Conservation (phyloP, 2,329 filamentous ascomycete genomes). For the Plectosphaerella plurivora region DNA sequence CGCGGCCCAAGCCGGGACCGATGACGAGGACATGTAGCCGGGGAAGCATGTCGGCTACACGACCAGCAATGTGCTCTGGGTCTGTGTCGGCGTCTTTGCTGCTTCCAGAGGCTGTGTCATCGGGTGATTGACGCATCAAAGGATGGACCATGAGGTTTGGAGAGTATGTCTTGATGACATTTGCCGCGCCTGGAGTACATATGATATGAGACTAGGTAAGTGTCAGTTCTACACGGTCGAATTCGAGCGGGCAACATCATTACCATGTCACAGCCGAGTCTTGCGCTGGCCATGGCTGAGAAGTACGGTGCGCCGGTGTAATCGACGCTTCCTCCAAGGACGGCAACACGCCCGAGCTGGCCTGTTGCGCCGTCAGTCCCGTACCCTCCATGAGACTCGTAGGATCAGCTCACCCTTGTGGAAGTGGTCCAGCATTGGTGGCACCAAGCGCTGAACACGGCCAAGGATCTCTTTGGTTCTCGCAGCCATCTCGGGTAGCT, state of each 20-base stretch:
- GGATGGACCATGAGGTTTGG: slow-evolving; percentile 99
- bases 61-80: slow-evolving; percentile 56
- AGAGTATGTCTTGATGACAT: slow-evolving; percentile 95
- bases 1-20: slow-evolving; percentile 86
- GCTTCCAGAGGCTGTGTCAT: slow-evolving; percentile 9
- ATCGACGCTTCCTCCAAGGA: slow-evolving; percentile 92
- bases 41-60: slow-evolving; percentile 74
- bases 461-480: slow-evolving; percentile 70
- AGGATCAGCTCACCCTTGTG: slow-evolving; percentile 70
- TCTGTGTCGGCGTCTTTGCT: slow-evolving; percentile 43
- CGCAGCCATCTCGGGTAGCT: slow-evolving; percentile 52
- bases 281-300: slow-evolving; percentile 92
- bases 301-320: slow-evolving; percentile 98
- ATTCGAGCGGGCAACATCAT: slow-evolving; percentile 9
- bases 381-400: slow-evolving; percentile 1
- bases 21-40: slow-evolving; percentile 91
- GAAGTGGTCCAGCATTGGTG: slow-evolving; percentile 91
- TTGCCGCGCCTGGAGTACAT: slow-evolving; percentile 81
- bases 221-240: slow-evolving; percentile 1
- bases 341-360: slow-evolving; percentile 84
- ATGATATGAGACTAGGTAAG: slow-evolving; percentile 76
- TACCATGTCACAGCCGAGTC: slow-evolving; percentile 88
- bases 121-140: slow-evolving; percentile 73
- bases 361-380: slow-evolving; percentile 45
- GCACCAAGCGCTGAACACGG: slow-evolving; percentile 85